Conservation (phyloP, 2,329 filamentous ascomycete genomes). For the Leptographium lundbergii region DNA sequence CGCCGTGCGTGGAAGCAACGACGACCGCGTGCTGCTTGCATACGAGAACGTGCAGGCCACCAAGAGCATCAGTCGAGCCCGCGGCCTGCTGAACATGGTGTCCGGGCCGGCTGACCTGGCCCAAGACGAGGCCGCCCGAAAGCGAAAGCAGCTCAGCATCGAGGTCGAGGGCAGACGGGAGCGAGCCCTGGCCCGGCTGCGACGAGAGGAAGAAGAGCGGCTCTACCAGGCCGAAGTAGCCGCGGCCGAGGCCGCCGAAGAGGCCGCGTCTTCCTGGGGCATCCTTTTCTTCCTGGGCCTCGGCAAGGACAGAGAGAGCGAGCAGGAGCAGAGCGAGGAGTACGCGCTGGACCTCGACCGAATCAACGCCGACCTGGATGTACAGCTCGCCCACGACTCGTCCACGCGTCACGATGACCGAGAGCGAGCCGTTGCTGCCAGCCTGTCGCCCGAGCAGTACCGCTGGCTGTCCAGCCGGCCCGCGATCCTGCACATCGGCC, state of each 20-base stretch:
- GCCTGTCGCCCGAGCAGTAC: slow-evolving; percentile 43
- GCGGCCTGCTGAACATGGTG: neutral
- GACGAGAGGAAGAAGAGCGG: slow-evolving; percentile 14
- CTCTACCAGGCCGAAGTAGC: neutral
- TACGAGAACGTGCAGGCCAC: slow-evolving; percentile 25
- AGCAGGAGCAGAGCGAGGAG: slow-evolving; percentile 4
- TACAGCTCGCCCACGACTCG: slow-evolving; percentile 7
- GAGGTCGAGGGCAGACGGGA: slow-evolving; percentile 8
- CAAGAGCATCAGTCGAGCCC: neutral
- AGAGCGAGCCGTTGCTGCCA: slow-evolving; percentile 43
- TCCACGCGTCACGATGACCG: slow-evolving; percentile 22
- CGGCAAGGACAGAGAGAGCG: no score
- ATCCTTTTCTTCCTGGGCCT: neutral
- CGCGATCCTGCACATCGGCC: slow-evolving; percentile 64
- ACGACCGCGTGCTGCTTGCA: slow-evolving; percentile 69
- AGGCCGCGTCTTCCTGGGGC: neutral
- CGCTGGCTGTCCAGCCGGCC: slow-evolving; percentile 59
- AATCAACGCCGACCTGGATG: neutral
- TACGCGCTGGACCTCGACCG: slow-evolving; percentile 7
- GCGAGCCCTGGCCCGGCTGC: slow-evolving; percentile 9
- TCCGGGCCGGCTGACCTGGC: neutral
- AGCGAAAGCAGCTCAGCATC: neutral
- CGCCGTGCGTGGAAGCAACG: slow-evolving; percentile 83
- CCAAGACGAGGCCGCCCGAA: neutral
- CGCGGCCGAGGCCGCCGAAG: neutral